Evolutionary conservation across 148 eudicot species (phyloP), one percentile per base, ranked within the genome.

Genomic region (Silene uniflora): DNA sequence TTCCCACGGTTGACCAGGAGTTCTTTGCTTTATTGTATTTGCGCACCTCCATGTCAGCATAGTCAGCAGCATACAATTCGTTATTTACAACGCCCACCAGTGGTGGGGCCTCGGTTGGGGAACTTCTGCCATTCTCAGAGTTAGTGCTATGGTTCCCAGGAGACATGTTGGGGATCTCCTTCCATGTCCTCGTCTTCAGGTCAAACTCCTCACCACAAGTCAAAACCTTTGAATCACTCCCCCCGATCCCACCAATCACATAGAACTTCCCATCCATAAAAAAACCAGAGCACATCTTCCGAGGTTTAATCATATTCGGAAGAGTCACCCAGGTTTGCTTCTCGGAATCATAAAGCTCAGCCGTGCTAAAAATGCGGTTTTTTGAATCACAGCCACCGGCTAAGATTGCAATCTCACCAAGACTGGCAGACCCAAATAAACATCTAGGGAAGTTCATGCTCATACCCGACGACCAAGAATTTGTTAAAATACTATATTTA

Each of bases 251-350:
- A n/a, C 98, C 98, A 46, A 93, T 90, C 10, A 91, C 98, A 46
- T 93, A 91, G 72, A 91, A 93, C 62, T 93, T 93, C 3, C 89
- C 91, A 46, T 93, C 95, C 97, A 93, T 93, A 58, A 91, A 91
- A 5, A 93, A 87, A 16, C 85, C 91, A 0, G 98, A 93, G 75
- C 95, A 91, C 93, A 90, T 91, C 55, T 91, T 91, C 60, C 98
- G 73, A 0, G 89, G 83, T 63, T 89, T 91, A 49, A 75, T 79
- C 95, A 93, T 88, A 76, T 78, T 79, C 12, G 95, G 97, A 61
- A 93, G 89, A 46, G 79, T 80, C 23, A 61, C 74, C 95, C 95
- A 93, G 4, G 82, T 80, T 32, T 86, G 78, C 5, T 67, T 76
- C 81, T 93, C 98, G 0, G 95, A 91, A 75, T 93, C 88, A 59